Conservation (phyloP, 108 stramenopile genomes). For the Cyclotella cryptica region DNA sequence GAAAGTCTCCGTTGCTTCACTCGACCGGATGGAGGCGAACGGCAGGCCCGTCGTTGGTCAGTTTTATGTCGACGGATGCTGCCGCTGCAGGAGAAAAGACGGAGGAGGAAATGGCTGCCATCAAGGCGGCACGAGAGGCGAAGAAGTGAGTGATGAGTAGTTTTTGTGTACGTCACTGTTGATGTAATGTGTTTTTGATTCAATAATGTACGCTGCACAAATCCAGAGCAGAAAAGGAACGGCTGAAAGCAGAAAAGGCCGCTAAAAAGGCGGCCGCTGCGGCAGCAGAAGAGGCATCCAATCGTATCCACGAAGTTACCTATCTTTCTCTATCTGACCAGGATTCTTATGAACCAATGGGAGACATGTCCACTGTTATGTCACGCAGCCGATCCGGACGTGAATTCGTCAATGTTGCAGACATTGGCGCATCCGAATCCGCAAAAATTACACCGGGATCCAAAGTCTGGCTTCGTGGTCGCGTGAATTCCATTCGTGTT, state of each 20-base stretch:
- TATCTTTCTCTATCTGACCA: conserved; percentile 75
- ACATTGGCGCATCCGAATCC: conserved; percentile 54
- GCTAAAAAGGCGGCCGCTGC: conserved; percentile 76
- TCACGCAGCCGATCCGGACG: conserved; percentile 79
- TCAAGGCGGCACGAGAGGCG: conserved; percentile 81
- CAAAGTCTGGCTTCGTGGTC: conserved; percentile 91
- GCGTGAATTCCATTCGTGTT: conserved; percentile 92
- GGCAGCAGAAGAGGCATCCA: conserved; percentile 69
- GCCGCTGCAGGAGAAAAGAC: conserved; percentile 66
- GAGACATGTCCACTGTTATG: conserved; percentile 79
- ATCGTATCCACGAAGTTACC: conserved; percentile 73
- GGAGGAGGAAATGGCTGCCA: conserved; percentile 76
- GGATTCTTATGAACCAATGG: conserved; percentile 71
- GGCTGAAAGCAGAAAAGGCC: conserved; percentile 82
- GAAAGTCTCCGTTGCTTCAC: not conserved
- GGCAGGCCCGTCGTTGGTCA: not conserved
- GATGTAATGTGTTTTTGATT: not conserved
- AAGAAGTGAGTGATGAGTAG: conserved; percentile 64
- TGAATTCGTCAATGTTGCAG: conserved; percentile 61
- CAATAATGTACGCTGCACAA: not conserved
- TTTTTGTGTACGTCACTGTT: not conserved
- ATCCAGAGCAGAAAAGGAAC: conserved; percentile 84
- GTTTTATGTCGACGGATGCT: conserved; percentile 49
- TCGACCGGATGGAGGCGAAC: not conserved
- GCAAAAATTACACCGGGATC: conserved; percentile 62